phyloP scores from a whole-genome alignment of 148 eudicot species.

The Talinum fruticosum region DNA sequence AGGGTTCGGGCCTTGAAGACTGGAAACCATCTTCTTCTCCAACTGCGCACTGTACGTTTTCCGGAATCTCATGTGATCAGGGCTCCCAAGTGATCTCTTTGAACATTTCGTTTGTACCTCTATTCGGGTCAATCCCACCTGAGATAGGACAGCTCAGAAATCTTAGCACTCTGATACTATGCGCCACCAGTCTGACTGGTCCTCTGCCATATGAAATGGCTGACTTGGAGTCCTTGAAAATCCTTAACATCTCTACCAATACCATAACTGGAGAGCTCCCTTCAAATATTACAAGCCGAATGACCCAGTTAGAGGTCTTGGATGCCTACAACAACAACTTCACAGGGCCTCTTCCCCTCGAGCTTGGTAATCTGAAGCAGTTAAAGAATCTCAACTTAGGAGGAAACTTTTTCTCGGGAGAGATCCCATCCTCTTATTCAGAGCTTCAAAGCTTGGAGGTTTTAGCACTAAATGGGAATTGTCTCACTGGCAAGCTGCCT shows the following conservation, averaged over 20 bases:
- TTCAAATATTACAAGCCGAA: constrained; percentile 4
- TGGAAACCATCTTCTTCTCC: constrained; percentile 24
- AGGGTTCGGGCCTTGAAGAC: constrained; percentile 19
- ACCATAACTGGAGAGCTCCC: constrained; percentile 4
- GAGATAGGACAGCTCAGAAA: constrained; percentile 28
- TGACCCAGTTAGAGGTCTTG: constrained; percentile 18
- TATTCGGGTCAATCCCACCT: constrained; percentile 30
- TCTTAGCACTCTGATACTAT: constrained; percentile 16
- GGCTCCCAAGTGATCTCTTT: constrained; percentile 20
- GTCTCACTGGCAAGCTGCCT: constrained; percentile 33
- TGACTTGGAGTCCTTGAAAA: constrained; percentile 16
- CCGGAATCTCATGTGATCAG: constrained; percentile 23
- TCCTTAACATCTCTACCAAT: constrained; percentile 26
- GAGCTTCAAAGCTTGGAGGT: constrained; percentile 22
- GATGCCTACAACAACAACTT: constrained; percentile 28
- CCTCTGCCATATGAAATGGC: constrained; percentile 18
- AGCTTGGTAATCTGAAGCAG: constrained; percentile 3
- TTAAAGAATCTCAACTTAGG: constrained; percentile 19
- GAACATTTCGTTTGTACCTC: constrained; percentile 21
- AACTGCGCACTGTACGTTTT: constrained; percentile 24
- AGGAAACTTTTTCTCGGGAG: constrained; percentile 31
- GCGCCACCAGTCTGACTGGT: constrained; percentile 16
- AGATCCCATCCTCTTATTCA: constrained; percentile 28
- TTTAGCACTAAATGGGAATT: constrained; percentile 25
- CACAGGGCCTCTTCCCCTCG: constrained; percentile 19